Percentiles rank a stretch among this genome's conserved stretches.
These are phyloP conservation scores for Rhizopus delemar DNA, from an alignment of 371 early-diverging fungal species.

Conservation along the genomic window DNA sequence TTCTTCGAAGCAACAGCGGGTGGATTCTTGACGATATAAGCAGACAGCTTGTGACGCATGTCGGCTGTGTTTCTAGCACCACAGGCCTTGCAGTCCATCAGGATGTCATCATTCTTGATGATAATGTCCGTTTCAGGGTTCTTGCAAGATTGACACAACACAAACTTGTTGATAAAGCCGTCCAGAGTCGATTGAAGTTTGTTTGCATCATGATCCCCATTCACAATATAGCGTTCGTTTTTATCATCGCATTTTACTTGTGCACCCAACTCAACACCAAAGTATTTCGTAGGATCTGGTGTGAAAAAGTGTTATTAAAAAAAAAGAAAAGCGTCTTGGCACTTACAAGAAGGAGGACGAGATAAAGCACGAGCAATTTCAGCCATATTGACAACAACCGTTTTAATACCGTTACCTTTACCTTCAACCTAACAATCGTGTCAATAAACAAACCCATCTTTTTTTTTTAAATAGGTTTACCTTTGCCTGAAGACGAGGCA, in stretches of 20 bases:
- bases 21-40: constrained; percentile 92
- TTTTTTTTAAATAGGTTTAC: constrained; percentile 30
- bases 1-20: constrained; percentile 68
- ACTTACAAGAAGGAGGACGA: constrained; percentile 85
- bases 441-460: neutral
- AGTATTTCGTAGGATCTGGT: constrained; percentile 86
- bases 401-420: constrained; percentile 99
- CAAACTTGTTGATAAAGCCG: constrained; percentile 96
- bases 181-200: constrained; percentile 90
- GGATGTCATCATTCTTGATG: constrained; percentile 27
- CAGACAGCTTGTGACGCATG: constrained; percentile 87
- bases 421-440: constrained; percentile 81
- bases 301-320: neutral
- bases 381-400: constrained; percentile 97
- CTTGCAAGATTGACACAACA: constrained; percentile 93
- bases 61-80: constrained; percentile 86
- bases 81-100: constrained; percentile 89
- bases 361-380: constrained; percentile 92
- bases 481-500: constrained; percentile 92
- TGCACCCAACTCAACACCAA: constrained; percentile 97
- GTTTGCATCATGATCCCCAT: constrained; percentile 93
- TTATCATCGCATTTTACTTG: constrained; percentile 90
- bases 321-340: too few relatives aligned
- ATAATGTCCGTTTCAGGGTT: constrained; percentile 99
- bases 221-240: constrained; percentile 94